Evolutionary conservation across 495 filamentous ascomycete genomes (phyloP), one percentile per base, ranked within the genome.

Genomic region (Pseudomonodictys pantanalensis): DNA sequence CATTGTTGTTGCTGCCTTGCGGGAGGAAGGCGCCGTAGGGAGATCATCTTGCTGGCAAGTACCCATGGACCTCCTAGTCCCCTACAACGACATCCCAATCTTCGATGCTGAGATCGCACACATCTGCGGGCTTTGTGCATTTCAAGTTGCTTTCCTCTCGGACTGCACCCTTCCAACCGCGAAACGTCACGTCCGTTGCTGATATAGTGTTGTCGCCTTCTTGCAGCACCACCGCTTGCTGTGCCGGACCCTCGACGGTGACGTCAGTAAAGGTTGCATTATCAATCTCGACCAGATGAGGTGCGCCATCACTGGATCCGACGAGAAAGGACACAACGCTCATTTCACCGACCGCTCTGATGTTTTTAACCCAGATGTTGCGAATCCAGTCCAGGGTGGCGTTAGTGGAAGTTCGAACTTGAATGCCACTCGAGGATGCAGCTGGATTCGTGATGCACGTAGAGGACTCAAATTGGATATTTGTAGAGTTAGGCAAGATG

Each of bases 201-300:
- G 24, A 32, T 25, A 55, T 23, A 8, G 8, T 20, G 12, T 18
- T 17, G 6, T 32, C 18, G 9, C 23, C 38, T 23, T 55, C 32
- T 32, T 44, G 9, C 20, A 55, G 25, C 17, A 30, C 22, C 10
- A 55, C 52, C 1, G 52, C 52, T 26, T 43, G 8, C 15, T 22
- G 2, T 3, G 25, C 52, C 5, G 52, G 52, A 7, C 52, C 52
- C 17, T 55, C 52, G 11, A 55, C 30, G 12, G 41, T 55, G 26
- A 58, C 26, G 30, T 43, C 46, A 1, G 20, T 43, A 32, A 58
- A 58, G 3, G 56, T 58, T 2, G 45, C 45, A 42, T 58, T 58
- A 17, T 18, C 18, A 25, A 58, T 38, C 33, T 58, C 32, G 3
- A 51, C 29, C 20, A 9, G 30, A 42, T 53, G 32, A 6, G 38